Evolutionary conservation across 2,329 filamentous ascomycete genomes (phyloP).

Genomic region (Achaetomium macrosporum): DNA sequence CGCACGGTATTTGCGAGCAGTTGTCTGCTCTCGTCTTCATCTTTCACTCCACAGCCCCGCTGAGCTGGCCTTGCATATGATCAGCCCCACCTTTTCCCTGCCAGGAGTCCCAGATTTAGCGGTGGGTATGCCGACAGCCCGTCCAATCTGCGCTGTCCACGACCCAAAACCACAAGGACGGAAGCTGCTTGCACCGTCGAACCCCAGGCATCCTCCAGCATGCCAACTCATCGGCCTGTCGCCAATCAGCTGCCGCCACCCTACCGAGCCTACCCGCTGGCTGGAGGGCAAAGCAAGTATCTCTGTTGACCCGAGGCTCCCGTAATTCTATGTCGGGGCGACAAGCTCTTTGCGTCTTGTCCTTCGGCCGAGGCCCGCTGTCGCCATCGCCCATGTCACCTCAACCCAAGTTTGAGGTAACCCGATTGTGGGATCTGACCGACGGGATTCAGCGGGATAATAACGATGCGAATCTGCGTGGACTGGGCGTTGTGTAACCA

Average conservation of each 20-base stretch:
- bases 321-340: neutral
- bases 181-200: constrained; percentile 19
- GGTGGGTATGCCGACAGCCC: constrained; percentile 8
- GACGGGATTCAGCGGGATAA: neutral
- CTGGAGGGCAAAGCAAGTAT: neutral
- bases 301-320: neutral
- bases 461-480: neutral
- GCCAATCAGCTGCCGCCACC: constrained; percentile 25
- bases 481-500: neutral
- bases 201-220: constrained; percentile 17
- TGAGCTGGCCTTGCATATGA: constrained; percentile 26
- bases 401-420: neutral
- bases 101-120: constrained; percentile 19
- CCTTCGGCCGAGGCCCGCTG: neutral
- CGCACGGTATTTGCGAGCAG: neutral
- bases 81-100: constrained; percentile 17
- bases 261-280: constrained; percentile 11
- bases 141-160: constrained; percentile 26
- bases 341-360: neutral
- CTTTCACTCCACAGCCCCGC: constrained; percentile 20
- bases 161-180: constrained; percentile 24
- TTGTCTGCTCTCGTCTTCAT: neutral
- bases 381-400: constrained; percentile 2
- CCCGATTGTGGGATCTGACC: neutral
- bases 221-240: constrained; percentile 22